These are phyloP conservation scores for Rugosomyces carneus DNA, from an alignment of 1,284 basidiomycete genomes.

Conservation along the genomic window DNA sequence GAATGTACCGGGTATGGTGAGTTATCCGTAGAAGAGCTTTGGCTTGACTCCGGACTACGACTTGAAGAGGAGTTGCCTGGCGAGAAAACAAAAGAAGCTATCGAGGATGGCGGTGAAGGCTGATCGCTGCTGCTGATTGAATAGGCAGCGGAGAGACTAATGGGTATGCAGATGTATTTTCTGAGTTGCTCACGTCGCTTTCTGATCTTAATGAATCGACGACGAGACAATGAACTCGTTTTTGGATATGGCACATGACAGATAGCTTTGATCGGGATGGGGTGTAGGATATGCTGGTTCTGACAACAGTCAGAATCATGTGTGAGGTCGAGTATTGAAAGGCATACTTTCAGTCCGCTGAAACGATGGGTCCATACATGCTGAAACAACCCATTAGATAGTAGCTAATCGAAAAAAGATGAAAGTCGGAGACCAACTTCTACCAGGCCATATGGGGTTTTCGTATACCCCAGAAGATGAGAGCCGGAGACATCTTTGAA, in stretches of 20 bases:
- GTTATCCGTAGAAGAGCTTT: conserved; percentile 28
- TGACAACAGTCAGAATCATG: conserved; percentile 12
- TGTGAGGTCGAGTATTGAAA: conserved; percentile 3
- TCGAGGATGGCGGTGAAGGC: conserved; percentile 34
- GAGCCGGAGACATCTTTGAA: conserved; percentile 9
- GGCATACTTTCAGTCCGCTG: conserved; percentile 16
- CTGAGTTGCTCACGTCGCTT: conserved; percentile 1
- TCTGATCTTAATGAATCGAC: conserved; percentile 18
- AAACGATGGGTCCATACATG: conserved; percentile 7
- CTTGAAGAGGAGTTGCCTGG: conserved; percentile 28
- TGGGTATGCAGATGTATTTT: conserved; percentile 2
- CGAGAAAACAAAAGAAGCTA: conserved; percentile 29
- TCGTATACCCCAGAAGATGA: conserved; percentile 8
- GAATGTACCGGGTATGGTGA: conserved; percentile 29
- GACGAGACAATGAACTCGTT: conserved; percentile 16
- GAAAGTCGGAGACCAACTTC: conserved; percentile 10
- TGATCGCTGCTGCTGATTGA: conserved; percentile 26
- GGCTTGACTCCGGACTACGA: conserved; percentile 35
- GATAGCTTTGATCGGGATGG: conserved; percentile 16
- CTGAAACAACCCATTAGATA: conserved; percentile 7
- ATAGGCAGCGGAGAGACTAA: not conserved
- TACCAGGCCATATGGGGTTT: conserved; percentile 14
- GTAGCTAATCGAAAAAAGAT: conserved; percentile 5
- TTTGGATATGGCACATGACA: conserved; percentile 21
- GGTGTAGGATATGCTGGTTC: conserved; percentile 13